These are phyloP conservation scores for Echinochloa phyllopogon DNA, from an alignment of 176 grass and related monocot species.

Conservation along the genomic window DNA sequence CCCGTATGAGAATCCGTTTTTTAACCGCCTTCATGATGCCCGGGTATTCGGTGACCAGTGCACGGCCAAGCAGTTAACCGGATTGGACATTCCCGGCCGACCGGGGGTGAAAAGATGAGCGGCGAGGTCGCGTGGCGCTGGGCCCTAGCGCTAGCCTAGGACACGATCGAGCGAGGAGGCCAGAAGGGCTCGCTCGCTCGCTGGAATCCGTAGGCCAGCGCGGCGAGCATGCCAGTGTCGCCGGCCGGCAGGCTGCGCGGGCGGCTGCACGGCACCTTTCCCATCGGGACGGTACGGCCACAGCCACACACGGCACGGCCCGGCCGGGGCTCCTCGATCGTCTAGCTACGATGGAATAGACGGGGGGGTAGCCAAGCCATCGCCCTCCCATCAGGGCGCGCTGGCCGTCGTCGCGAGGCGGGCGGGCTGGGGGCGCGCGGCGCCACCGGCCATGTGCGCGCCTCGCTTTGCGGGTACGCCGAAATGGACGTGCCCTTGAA, in stretches of 20 bases:
- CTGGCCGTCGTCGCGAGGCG: neutral
- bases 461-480: constrained; percentile 30
- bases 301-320: neutral
- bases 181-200: neutral
- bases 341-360: neutral
- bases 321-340: constrained; percentile 1
- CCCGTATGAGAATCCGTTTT: neutral
- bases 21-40: constrained; percentile 16
- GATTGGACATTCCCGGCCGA: constrained; percentile 26
- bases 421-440: neutral
- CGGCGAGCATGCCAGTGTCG: constrained; percentile 37
- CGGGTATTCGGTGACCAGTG: neutral
- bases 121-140: neutral
- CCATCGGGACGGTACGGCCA: neutral
- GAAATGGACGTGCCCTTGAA: constrained; percentile 13
- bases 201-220: constrained; percentile 20
- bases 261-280: neutral
- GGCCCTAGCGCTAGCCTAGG: constrained; percentile 3
- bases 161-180: neutral
- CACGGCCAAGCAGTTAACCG: constrained; percentile 25
- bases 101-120: neutral
- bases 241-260: neutral
- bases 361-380: neutral
- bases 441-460: constrained; percentile 40
- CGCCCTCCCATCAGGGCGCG: neutral